Evolutionary conservation across 805 yeast species (phyloP), one percentile per base, ranked within the genome.

Genomic region (Yarrowia bubula): DNA sequence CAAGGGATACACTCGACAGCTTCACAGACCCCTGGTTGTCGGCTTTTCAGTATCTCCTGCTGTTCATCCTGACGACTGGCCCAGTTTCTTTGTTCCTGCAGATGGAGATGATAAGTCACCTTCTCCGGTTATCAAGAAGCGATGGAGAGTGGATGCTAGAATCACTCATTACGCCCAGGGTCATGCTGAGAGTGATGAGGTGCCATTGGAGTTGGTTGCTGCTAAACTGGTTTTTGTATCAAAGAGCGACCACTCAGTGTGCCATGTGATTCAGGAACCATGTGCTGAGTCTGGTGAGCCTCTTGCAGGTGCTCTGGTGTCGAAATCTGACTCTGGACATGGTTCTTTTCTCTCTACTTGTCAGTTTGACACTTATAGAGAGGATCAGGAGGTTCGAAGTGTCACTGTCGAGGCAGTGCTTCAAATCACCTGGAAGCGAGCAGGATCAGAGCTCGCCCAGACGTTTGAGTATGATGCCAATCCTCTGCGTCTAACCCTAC

Each of bases 401-500:
- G 70, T 69, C 4, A 43, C 69, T 8, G 70, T 71, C 13, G 71
- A 70, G 39, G 61, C 61, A 2, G 47, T 55, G 6, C 38, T 55
- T 10, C 61, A 55, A 31, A 39, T 55, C 13, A 14, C 11, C 7
- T 55, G 61, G 61, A 55, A 41, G n/a, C n/a, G 61, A 31, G 38
- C n/a, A 1, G 46, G 47, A 3, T 15, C 47, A 3, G 43, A 37
- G 38, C 22, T 32, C 15, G 28, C 22, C 7, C 37, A 41, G 61
- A 18, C 61, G 10, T 55, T 55, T 17, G 38, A 31, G 17, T 55
- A 31, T 28, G 47, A 55, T 10, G 61, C 61, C 38, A 41, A 39
- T 31, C 61, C 61, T 39, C 47, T 55, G 8, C 61, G 84, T 61
- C 77, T 86, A 2, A 73, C 79, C 1, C 71, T 89, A 17, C 89